Evolutionary conservation across 305 asterid species (phyloP).

Genomic region (Stenogyne calaminthoides): DNA sequence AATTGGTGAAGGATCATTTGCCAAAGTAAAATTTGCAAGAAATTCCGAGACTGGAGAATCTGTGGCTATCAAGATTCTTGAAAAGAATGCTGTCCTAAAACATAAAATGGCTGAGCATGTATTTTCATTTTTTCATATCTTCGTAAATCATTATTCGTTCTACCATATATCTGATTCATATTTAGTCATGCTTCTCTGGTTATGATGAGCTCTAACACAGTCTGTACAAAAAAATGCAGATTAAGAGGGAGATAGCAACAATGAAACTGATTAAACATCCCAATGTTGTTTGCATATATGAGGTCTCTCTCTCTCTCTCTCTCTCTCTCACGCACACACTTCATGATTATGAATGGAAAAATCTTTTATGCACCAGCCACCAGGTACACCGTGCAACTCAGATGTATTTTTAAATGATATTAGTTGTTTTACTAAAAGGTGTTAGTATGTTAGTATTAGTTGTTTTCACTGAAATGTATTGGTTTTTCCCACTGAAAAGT

Average conservation of each 20-base stretch:
- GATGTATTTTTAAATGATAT: too few relatives aligned
- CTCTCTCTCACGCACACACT: background rate
- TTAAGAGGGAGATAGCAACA: constrained; percentile 58
- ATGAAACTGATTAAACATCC: constrained; percentile 72
- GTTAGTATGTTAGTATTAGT: too few relatives aligned
- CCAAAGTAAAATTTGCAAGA: constrained; percentile 85
- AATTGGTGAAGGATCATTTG: constrained; percentile 96
- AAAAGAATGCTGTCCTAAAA: constrained; percentile 87
- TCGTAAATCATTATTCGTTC: background rate
- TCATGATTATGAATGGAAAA: too few relatives aligned
- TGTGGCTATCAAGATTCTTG: constrained; percentile 89
- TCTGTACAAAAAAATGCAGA: constrained; percentile 35
- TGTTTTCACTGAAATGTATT: too few relatives aligned
- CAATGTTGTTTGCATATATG: constrained; percentile 53
- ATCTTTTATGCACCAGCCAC: background rate
- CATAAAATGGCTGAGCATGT: constrained; percentile 97
- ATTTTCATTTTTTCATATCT: constrained; percentile 5
- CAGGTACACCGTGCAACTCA: too few relatives aligned
- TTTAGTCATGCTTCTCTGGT: constrained; percentile 8
- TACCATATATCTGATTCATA: background rate
- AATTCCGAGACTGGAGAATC: constrained; percentile 72
- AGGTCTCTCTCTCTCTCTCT: constrained; percentile 42
- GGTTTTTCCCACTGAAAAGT: too few relatives aligned
- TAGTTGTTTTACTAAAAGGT: too few relatives aligned
- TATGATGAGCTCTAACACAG: constrained; percentile 22